phyloP scores from a whole-genome alignment of 75 land plant genomes.

The Picea glauca region DNA sequence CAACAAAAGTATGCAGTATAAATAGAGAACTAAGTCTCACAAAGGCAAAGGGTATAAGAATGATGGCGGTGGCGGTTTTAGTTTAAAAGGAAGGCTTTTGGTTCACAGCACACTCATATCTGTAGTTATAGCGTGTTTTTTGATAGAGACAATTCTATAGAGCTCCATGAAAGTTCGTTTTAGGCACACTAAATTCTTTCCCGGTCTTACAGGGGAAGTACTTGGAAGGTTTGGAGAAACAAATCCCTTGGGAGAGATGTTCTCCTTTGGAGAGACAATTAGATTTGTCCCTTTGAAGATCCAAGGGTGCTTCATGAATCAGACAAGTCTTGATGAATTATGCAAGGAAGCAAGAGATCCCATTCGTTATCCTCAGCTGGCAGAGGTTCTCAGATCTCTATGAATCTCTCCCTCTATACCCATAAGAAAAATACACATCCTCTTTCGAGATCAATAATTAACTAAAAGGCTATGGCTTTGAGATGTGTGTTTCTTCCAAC shows the following conservation, averaged over 20 bases:
- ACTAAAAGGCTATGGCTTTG: no score
- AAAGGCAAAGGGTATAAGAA: constrained; percentile 1
- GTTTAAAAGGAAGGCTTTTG: constrained; percentile 4
- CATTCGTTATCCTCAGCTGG: constrained; percentile 52
- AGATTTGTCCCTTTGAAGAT: constrained; percentile 32
- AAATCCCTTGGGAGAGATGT: not conserved
- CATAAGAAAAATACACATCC: no score
- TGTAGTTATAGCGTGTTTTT: not conserved
- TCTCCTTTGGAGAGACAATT: constrained; percentile 23
- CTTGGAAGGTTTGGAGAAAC: constrained; percentile 9
- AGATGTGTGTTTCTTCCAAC: no score
- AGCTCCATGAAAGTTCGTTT: constrained; percentile 7
- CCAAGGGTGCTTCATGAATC: constrained; percentile 15
- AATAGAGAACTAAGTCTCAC: constrained; percentile 8
- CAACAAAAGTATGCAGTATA: not conserved
- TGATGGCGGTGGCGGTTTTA: constrained; percentile 1
- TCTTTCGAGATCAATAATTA: no score
- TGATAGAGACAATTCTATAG: constrained; percentile 3
- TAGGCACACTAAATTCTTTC: constrained; percentile 1
- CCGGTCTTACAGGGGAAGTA: constrained; percentile 10
- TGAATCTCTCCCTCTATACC: no score
- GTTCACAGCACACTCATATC: constrained; percentile 7
- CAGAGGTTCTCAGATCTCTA: not conserved
- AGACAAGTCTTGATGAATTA: constrained; percentile 31
- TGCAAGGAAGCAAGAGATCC: constrained; percentile 26